Percentiles rank a stretch among this genome's conserved stretches.
phyloP scores from a whole-genome alignment of 441 rosid genomes.

The Euphorbia schlechtendalii region DNA sequence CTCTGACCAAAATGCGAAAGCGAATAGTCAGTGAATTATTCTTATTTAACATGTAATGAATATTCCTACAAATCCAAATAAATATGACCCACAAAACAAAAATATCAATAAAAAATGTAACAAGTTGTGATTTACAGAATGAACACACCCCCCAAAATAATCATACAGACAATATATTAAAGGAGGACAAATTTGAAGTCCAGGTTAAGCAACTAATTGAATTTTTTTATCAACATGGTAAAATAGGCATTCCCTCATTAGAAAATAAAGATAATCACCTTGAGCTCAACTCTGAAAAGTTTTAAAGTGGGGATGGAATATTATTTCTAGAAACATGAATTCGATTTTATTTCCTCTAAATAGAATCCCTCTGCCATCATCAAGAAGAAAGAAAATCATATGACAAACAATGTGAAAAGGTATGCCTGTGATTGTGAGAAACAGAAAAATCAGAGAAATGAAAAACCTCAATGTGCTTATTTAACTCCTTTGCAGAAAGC shows the following conservation, averaged over 20 bases:
- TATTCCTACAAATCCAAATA: too few relatives aligned
- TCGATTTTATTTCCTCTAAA: slow-evolving; percentile 56
- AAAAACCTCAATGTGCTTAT: slow-evolving; percentile 63
- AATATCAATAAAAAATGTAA: not conserved
- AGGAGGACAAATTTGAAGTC: not conserved
- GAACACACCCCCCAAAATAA: not conserved
- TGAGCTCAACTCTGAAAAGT: slow-evolving; percentile 53
- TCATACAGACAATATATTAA: not conserved
- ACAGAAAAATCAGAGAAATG: slow-evolving; percentile 1
- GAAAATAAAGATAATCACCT: slow-evolving; percentile 37
- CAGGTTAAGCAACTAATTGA: too few relatives aligned
- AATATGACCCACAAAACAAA: too few relatives aligned
- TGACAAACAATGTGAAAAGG: not conserved
- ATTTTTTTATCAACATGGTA: not conserved
- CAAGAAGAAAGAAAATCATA: slow-evolving; percentile 1
- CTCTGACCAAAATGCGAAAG: too few relatives aligned
- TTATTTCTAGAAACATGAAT: slow-evolving; percentile 75
- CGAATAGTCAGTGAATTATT: not conserved
- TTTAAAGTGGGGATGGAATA: slow-evolving; percentile 65
- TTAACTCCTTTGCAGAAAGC: slow-evolving; percentile 40
- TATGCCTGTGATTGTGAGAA: too few relatives aligned
- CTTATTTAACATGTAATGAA: not conserved
- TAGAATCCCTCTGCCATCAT: slow-evolving; percentile 50
- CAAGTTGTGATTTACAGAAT: not conserved
- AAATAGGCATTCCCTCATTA: not conserved